A percentile compares a stretch with the other conserved stretches of the same genome.
Evolutionary conservation across 2,329 filamentous ascomycete species (phyloP).

Genomic region (Thyridium curvatum): DNA sequence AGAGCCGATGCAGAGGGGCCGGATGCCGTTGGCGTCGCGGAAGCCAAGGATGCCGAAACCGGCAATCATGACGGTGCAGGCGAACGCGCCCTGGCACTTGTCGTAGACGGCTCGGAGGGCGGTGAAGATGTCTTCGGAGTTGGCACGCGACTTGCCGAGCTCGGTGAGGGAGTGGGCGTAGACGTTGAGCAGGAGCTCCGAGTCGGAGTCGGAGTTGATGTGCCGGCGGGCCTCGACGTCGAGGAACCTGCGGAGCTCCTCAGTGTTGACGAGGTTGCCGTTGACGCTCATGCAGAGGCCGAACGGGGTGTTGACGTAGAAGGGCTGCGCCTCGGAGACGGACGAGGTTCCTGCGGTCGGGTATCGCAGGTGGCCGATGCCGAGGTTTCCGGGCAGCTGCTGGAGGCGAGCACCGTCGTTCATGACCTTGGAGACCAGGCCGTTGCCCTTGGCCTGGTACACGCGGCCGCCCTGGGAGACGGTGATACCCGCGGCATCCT

Average conservation of each 20-base stretch:
- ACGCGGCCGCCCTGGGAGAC: conserved; percentile 68
- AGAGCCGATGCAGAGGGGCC: conserved; percentile 73
- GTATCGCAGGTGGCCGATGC: conserved; percentile 79
- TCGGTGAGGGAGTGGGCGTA: conserved; percentile 81
- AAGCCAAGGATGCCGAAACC: conserved; percentile 75
- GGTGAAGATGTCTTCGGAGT: conserved; percentile 72
- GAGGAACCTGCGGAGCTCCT: conserved; percentile 62
- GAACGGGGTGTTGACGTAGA: conserved; percentile 85
- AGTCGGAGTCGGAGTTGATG: conserved; percentile 87
- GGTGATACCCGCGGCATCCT: conserved; percentile 86
- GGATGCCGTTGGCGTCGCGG: conserved; percentile 75
- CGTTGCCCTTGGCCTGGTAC: conserved; percentile 86
- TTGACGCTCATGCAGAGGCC: conserved; percentile 80
- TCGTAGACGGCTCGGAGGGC: conserved; percentile 68
- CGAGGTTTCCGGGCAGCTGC: conserved; percentile 80
- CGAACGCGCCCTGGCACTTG: conserved; percentile 71
- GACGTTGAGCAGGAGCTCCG: conserved; percentile 81
- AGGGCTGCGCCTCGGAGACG: conserved; percentile 74
- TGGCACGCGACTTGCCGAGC: conserved; percentile 78
- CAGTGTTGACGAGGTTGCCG: conserved; percentile 78
- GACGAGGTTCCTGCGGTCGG: conserved; percentile 78
- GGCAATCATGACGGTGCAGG: conserved; percentile 79
- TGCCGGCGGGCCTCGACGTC: conserved; percentile 77
- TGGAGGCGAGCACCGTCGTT: conserved; percentile 67
- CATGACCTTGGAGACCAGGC: conserved; percentile 82